Base-by-base conservation (phyloP, 2,329 filamentous ascomycete genomes). In the Neonectria sp. region DNA sequence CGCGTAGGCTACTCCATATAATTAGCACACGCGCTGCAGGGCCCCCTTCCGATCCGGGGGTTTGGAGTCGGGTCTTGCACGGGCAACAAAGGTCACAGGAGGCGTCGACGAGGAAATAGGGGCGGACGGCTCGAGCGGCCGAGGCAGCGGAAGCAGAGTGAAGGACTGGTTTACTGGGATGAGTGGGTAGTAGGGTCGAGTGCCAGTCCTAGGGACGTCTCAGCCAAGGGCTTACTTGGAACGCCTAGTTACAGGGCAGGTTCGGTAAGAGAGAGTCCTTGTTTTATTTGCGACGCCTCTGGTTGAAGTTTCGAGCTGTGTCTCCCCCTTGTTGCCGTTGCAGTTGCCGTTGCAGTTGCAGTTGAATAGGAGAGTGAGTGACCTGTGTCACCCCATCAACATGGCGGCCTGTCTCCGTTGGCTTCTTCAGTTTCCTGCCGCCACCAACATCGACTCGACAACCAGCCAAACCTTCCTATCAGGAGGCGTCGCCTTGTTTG, bases 1-100 rank as follows among this genome's bases (percentile, higher is more conserved):
- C 55, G 61, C 55, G 60, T 62, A 58, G 60, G 53, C 60, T 33
- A 13, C 29, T 49, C 49, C 29, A 49, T 56, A 45, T 21, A 45
- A 9, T 21, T 45, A 45, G 40, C 40, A 45, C 40, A 11, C 40
- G n/a, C n/a, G n/a, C n/a, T 21, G n/a, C 40, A 43, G n/a, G 40
- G 40, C 21, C 40, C 9, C 40, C 40, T 17, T 45, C 40, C 40
- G 40, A 45, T 45, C 40, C 40, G 40, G 40, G 40, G 40, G 40
- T 45, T 45, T 45, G n/a, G 40, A 24, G n/a, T 35, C 51, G 52
- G 46, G 35, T 15, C 57, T 37, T 60, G 57, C 46, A 43, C 46
- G 35, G 17, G 24, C 37, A 31, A 31, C 27, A 27, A 27, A 31
- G 37, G n/a, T 15, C 37, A 35, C 33, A 40, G 37, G 37, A 40